Conservation (phyloP, 2,329 filamentous ascomycete genomes). For the Colletotrichum sp. region DNA sequence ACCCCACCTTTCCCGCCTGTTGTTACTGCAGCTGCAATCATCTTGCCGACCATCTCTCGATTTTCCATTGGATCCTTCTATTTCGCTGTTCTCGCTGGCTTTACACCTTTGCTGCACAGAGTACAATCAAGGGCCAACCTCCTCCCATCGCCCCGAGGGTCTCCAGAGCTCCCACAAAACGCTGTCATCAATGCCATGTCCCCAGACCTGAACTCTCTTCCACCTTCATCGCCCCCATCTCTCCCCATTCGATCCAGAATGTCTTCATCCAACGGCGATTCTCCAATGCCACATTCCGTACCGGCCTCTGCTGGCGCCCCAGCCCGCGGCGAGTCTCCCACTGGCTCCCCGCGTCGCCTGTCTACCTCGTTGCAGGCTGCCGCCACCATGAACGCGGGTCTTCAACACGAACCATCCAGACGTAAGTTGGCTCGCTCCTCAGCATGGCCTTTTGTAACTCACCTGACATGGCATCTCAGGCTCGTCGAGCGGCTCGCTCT, state of each 20-base stretch:
- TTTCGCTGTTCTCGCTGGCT: not conserved
- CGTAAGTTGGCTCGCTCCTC: constrained; percentile 46
- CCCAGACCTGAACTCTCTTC: constrained; percentile 19
- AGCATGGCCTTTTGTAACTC: not conserved
- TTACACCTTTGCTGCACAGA: not conserved
- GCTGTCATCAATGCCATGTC: constrained; percentile 12
- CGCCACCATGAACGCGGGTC: constrained; percentile 77
- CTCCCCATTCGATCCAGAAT: constrained; percentile 14
- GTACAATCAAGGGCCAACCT: not conserved
- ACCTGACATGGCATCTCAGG: constrained; percentile 34
- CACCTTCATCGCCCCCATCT: constrained; percentile 6
- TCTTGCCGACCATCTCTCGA: constrained; percentile 4
- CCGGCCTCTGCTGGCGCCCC: not conserved
- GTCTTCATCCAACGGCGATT: constrained; percentile 21
- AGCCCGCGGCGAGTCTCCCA: constrained; percentile 54
- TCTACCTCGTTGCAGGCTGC: constrained; percentile 77
- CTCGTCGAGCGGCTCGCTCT: constrained; percentile 58
- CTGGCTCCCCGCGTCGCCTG: constrained; percentile 67
- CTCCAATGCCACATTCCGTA: not conserved
- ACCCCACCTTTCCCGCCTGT: constrained; percentile 14
- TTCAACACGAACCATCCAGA: constrained; percentile 68
- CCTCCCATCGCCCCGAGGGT: not conserved
- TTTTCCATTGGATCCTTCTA: not conserved
- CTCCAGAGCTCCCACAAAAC: not conserved
- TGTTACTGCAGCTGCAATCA: not conserved